Evolutionary conservation across 371 early-diverging fungal genomes (phyloP).

Genomic region (Mortierella sp.): DNA sequence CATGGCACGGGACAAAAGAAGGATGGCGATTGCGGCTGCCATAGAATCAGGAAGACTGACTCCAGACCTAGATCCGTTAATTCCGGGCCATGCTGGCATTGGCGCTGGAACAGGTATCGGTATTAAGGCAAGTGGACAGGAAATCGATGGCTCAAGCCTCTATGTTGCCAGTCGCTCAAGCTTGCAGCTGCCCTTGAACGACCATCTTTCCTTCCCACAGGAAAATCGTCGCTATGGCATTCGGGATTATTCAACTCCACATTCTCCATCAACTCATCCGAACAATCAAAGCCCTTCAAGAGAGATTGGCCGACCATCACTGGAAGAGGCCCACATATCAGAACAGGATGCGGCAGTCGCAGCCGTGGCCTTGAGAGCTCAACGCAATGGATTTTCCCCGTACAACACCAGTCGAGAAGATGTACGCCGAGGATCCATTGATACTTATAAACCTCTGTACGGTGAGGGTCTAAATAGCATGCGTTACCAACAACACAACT

Average conservation of each 20-base stretch:
- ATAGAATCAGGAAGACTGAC: constrained; percentile 36
- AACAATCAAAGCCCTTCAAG: constrained; percentile 13
- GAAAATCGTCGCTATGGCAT: constrained; percentile 44
- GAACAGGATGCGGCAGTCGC: constrained; percentile 55
- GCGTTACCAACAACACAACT: constrained; percentile 27
- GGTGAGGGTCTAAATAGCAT: background rate
- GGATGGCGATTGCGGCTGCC: constrained; percentile 24
- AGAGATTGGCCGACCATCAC: constrained; percentile 30
- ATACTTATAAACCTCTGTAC: constrained; percentile 24
- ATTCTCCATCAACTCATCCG: constrained; percentile 3
- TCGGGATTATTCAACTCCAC: constrained; percentile 27
- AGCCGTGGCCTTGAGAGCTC: constrained; percentile 44
- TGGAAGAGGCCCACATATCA: constrained; percentile 42
- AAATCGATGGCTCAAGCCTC: constrained; percentile 22
- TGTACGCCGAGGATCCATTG: constrained; percentile 37
- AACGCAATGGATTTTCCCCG: constrained; percentile 15
- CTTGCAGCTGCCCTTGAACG: constrained; percentile 43
- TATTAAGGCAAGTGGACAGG: constrained; percentile 33
- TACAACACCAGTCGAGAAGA: constrained; percentile 23
- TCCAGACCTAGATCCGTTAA: constrained; percentile 26
- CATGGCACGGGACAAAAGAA: constrained; percentile 31
- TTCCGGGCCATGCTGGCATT: constrained; percentile 11
- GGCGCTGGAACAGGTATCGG: constrained; percentile 24
- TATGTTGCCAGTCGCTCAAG: constrained; percentile 50
- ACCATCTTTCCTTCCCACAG: constrained; percentile 48